Conservation (phyloP, 306 rosid species). For the Hippophae rhamnoides region DNA sequence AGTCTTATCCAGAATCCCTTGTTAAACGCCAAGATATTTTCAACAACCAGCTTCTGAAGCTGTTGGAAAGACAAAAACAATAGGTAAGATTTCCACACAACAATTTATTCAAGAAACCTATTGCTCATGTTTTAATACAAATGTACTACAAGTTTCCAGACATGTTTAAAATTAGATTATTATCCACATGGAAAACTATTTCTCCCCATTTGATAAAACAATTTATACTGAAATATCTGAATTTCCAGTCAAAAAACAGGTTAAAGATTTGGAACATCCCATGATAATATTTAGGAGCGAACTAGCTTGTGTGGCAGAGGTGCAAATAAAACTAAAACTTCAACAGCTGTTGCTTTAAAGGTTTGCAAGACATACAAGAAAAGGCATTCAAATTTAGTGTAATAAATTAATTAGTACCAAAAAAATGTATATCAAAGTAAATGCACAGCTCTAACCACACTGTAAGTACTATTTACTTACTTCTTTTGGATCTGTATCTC, state of each 20-base stretch:
- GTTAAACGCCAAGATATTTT: conserved; percentile 78
- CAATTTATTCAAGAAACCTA: too few relatives aligned
- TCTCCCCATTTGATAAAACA: too few relatives aligned
- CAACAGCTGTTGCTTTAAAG: neutral
- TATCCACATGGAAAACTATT: too few relatives aligned
- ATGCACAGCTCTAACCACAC: neutral
- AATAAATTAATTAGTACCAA: neutral
- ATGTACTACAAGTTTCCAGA: too few relatives aligned
- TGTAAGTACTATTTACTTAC: conserved; percentile 20
- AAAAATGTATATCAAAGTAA: neutral
- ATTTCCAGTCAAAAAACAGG: too few relatives aligned
- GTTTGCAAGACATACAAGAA: neutral
- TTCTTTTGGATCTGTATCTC: conserved; percentile 61
- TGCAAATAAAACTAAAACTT: too few relatives aligned
- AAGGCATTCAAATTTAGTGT: neutral
- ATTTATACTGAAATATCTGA: too few relatives aligned
- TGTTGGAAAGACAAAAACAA: conserved; percentile 29
- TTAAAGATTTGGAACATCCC: too few relatives aligned
- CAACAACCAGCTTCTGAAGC: conserved; percentile 80
- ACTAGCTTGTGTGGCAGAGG: too few relatives aligned
- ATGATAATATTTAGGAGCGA: too few relatives aligned
- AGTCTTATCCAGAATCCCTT: conserved; percentile 79
- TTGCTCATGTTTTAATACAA: too few relatives aligned
- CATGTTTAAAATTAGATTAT: too few relatives aligned
- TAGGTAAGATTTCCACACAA: conserved; percentile 5